A percentile compares a stretch with the other conserved stretches of the same genome.
Evolutionary conservation across 1,139 yeast species (phyloP).

Genomic region (Torulaspora globosa): DNA sequence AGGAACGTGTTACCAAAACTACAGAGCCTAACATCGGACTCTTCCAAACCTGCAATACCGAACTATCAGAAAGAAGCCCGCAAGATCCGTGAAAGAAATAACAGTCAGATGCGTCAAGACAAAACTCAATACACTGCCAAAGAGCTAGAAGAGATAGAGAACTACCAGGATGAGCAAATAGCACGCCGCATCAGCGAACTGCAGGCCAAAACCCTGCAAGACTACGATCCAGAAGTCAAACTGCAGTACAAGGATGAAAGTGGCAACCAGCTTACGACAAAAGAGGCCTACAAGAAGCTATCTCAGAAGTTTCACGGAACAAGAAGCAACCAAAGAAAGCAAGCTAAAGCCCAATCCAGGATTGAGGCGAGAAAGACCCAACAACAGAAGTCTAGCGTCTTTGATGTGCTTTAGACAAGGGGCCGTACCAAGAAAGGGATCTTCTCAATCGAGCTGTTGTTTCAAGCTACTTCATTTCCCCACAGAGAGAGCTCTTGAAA

Average conservation of each 20-base stretch:
- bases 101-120: slow-evolving; percentile 33
- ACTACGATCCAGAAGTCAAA: slow-evolving; percentile 62
- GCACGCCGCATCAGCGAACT: slow-evolving; percentile 29
- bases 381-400: slow-evolving; percentile 20
- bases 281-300: slow-evolving; percentile 79
- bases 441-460: not conserved
- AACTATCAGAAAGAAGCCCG: slow-evolving; percentile 27
- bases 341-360: slow-evolving; percentile 39
- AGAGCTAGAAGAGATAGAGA: slow-evolving; percentile 40
- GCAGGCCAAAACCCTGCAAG: slow-evolving; percentile 36
- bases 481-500: too few relatives aligned
- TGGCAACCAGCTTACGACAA: slow-evolving; percentile 62
- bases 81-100: slow-evolving; percentile 20
- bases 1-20: slow-evolving; percentile 40
- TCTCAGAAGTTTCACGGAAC: slow-evolving; percentile 88
- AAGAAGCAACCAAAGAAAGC: slow-evolving; percentile 44
- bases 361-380: slow-evolving; percentile 38
- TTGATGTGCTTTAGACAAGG: slow-evolving; percentile 6
- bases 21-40: slow-evolving; percentile 18
- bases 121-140: slow-evolving; percentile 41
- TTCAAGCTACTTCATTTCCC: not conserved
- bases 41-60: slow-evolving; percentile 24
- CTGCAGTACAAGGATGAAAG: slow-evolving; percentile 65
- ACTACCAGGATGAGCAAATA: slow-evolving; percentile 29
- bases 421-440: too few relatives aligned